Evolutionary conservation across 163 green algal species (phyloP).

Genomic region (Chlorella variabilis): DNA sequence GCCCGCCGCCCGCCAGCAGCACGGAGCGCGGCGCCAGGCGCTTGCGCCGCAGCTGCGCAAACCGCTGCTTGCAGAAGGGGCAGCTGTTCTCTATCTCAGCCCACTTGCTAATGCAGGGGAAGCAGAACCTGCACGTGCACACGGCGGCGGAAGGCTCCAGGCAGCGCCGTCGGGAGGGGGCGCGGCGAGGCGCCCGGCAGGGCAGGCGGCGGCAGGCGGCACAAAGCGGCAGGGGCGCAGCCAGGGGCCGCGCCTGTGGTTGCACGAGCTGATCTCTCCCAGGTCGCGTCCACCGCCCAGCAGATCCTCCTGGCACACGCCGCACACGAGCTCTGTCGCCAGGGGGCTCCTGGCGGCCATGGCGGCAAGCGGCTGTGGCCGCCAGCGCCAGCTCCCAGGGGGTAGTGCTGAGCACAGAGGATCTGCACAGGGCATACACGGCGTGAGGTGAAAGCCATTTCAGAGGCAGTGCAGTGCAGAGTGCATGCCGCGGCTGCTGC

Average conservation of each 20-base stretch:
- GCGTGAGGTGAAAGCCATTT: too few species aligned
- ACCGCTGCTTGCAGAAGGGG: conserved; percentile 72
- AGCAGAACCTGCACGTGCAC: conserved; percentile 67
- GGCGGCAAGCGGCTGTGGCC: background rate
- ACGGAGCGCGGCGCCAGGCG: conserved; percentile 33
- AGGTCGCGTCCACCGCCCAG: conserved; percentile 40
- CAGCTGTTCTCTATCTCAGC: conserved; percentile 65
- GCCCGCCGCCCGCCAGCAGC: conserved; percentile 10
- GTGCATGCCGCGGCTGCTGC: too few species aligned
- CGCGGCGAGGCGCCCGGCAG: background rate
- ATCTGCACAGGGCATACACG: too few species aligned
- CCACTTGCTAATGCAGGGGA: conserved; percentile 69
- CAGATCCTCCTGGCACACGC: conserved; percentile 54
- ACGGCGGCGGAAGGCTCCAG: background rate
- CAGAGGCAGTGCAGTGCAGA: too few species aligned
- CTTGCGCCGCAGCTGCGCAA: conserved; percentile 61
- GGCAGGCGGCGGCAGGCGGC: too few species aligned
- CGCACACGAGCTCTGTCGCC: conserved; percentile 37
- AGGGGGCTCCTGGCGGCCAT: conserved; percentile 9
- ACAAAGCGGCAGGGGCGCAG: too few species aligned
- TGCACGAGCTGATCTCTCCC: conserved; percentile 60
- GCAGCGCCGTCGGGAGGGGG: background rate
- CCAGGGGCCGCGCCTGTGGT: conserved; percentile 61
- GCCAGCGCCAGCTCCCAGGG: too few species aligned
- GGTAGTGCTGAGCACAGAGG: too few species aligned